These are phyloP conservation scores for Chlorella sp. DNA, from an alignment of 139 green algal species.

Conservation along the genomic window DNA sequence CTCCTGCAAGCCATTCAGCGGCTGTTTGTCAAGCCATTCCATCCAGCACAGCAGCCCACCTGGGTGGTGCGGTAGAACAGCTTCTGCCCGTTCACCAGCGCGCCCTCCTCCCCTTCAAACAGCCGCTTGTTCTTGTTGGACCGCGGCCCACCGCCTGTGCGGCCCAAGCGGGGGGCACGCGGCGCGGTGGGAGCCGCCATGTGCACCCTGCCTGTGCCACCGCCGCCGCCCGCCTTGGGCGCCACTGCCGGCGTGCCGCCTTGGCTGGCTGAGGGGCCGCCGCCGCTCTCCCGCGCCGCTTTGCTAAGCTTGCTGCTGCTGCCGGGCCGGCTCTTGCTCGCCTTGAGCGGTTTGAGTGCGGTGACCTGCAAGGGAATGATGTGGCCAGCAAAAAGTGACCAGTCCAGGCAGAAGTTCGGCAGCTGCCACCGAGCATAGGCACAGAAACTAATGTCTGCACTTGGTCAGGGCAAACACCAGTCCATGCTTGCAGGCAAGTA, in stretches of 20 bases:
- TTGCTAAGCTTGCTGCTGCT: conserved; percentile 25
- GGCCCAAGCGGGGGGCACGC: conserved; percentile 7
- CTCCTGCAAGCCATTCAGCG: neutral
- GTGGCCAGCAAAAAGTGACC: no score
- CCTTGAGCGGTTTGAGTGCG: neutral
- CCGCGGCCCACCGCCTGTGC: conserved; percentile 42
- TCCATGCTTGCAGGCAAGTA: no score
- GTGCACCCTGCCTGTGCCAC: conserved; percentile 31
- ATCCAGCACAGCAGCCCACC: neutral
- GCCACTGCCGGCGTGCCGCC: neutral
- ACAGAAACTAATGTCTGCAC: no score
- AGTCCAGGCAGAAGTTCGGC: no score
- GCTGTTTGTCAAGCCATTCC: no score
- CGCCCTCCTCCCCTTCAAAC: conserved; percentile 67
- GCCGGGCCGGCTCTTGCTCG: neutral
- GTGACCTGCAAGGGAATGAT: neutral
- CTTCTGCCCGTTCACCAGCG: conserved; percentile 52
- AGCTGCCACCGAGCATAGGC: no score
- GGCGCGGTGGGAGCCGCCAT: conserved; percentile 38
- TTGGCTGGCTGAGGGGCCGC: neutral
- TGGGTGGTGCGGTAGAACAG: conserved; percentile 47
- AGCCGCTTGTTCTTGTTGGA: conserved; percentile 81
- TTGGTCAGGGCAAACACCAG: no score
- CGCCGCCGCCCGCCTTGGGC: neutral
- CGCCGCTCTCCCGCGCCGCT: neutral